Evolutionary conservation across 345 rosid genomes (phyloP).

Genomic region (Rhodamnia rubescens): DNA sequence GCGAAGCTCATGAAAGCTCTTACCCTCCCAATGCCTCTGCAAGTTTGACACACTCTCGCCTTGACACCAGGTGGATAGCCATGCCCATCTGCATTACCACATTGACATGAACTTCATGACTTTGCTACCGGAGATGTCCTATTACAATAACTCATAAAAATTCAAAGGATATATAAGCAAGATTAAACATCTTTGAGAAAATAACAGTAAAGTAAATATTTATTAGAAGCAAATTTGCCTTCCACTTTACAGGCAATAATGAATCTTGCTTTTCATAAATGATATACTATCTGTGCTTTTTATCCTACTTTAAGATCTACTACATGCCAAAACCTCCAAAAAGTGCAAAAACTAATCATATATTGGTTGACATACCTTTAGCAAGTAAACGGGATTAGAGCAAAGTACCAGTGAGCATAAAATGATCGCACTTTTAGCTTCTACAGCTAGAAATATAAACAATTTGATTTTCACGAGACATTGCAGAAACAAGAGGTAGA

Average conservation of each 20-base stretch:
- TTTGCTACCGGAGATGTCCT: not conserved
- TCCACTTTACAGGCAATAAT: not conserved
- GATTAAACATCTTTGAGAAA: not conserved
- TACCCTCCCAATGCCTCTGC: conserved; percentile 85
- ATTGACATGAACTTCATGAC: not conserved
- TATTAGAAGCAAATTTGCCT: not conserved
- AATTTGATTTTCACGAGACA: not conserved
- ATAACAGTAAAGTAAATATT: not conserved
- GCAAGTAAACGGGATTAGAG: not conserved
- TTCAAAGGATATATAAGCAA: not conserved
- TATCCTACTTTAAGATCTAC: not conserved
- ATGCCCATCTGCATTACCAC: conserved; percentile 50
- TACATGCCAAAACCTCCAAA: not conserved
- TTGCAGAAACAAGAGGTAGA: not conserved
- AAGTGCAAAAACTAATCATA: not conserved
- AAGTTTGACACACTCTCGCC: conserved; percentile 49
- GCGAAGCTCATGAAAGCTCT: conserved; percentile 12
- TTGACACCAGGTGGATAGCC: conserved; percentile 63
- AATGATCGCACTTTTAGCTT: not conserved
- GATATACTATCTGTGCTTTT: not conserved
- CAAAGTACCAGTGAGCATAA: not conserved
- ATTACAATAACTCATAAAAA: not conserved
- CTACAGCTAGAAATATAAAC: not conserved
- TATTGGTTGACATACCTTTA: not conserved
- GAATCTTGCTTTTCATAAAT: not conserved